Base-by-base conservation (phyloP, 176 grass and related monocot genomes). In the Microstegium vimineum region DNA sequence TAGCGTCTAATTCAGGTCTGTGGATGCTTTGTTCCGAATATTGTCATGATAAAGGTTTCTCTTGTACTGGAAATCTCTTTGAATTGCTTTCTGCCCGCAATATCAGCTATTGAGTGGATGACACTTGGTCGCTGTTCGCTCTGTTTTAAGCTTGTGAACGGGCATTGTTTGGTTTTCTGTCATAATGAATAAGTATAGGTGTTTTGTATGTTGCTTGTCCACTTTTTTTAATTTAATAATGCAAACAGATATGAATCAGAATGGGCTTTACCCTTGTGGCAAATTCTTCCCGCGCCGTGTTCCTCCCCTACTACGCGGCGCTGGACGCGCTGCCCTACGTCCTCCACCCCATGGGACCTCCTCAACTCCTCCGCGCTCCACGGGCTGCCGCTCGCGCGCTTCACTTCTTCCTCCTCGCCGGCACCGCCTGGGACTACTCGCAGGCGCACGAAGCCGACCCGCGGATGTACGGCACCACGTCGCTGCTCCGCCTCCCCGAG, bases 241-340 rank as follows among this genome's bases (percentile, higher is more conserved):
- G n/a, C n/a, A n/a, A n/a, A n/a, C n/a, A n/a, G n/a, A n/a, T n/a
- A n/a, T n/a, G n/a, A n/a, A n/a, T n/a, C n/a, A n/a, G n/a, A n/a
- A n/a, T n/a, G n/a, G n/a, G n/a, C n/a, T n/a, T n/a, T n/a, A n/a
- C n/a, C n/a, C n/a, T n/a, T n/a, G n/a, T n/a, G n/a, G n/a, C n/a
- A n/a, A n/a, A n/a, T n/a, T n/a, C n/a, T n/a, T n/a, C n/a, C n/a
- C n/a, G n/a, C n/a, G n/a, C 77, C 54, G 41, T 85, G 18, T 89
- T 89, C 41, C 11, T 89, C 13, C 87, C 87, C 23, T 89, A 89
- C 77, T 85, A 89, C 64, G 76, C 82, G n/a, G 71, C 77, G 27
- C 77, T 89, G 25, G 87, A 80, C 31, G 75, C 81, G 31, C 87
- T 89, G 3, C 87, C 82, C 5, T 89, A 30, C 62, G 22, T 63